phyloP scores from a whole-genome alignment of 495 filamentous ascomycete genomes.

The Lasiosphaeria hispida region DNA sequence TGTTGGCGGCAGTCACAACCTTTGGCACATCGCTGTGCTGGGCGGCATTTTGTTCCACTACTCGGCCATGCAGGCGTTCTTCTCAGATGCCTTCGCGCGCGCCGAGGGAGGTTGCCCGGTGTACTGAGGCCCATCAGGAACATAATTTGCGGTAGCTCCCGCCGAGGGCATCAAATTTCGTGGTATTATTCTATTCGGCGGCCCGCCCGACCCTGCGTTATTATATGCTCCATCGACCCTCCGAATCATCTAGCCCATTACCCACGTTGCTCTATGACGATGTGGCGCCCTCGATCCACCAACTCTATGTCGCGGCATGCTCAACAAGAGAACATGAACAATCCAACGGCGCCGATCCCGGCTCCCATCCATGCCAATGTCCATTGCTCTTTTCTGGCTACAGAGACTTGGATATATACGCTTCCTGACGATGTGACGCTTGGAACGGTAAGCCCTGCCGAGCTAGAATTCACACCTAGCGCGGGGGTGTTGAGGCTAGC shows the following conservation, averaged over 20 bases:
- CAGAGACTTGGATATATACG: conserved; percentile 14
- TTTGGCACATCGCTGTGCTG: conserved; percentile 95
- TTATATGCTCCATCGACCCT: background rate
- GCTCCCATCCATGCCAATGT: conserved; percentile 16
- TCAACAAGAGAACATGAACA: conserved; percentile 26
- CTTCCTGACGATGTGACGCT: background rate
- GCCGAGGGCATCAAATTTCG: too few relatives aligned
- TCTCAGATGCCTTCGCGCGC: conserved; percentile 75
- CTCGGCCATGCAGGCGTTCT: conserved; percentile 92
- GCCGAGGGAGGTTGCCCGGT: conserved; percentile 53
- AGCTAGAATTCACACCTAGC: background rate
- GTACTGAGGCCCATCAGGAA: conserved; percentile 28
- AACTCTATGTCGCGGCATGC: background rate
- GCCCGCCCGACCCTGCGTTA: background rate
- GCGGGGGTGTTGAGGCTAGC: too few relatives aligned
- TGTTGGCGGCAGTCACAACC: conserved; percentile 89
- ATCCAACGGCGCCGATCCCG: conserved; percentile 19
- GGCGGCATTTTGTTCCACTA: conserved; percentile 98
- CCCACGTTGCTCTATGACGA: too few relatives aligned
- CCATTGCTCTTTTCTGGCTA: conserved; percentile 14
- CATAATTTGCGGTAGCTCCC: background rate
- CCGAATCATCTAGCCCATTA: too few relatives aligned
- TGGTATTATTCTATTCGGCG: too few relatives aligned
- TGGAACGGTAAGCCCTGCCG: background rate
- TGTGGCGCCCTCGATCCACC: background rate